These are phyloP conservation scores for Corchorus capsularis DNA, from an alignment of 345 rosid species.

Conservation along the genomic window DNA sequence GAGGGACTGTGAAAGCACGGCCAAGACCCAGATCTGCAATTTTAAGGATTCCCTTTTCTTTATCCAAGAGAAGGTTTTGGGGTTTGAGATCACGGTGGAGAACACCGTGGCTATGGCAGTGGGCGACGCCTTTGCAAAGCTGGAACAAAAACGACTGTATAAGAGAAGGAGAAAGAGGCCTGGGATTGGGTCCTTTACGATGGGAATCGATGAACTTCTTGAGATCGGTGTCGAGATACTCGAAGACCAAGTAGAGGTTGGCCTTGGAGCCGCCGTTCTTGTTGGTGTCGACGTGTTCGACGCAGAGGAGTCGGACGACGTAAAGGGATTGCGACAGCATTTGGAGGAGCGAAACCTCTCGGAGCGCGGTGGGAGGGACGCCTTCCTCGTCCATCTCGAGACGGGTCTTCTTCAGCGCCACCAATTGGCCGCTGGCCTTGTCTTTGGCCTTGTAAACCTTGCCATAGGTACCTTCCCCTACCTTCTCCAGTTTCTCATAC, in stretches of 20 bases:
- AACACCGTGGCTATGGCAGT: conserved; percentile 90
- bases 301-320: conserved; percentile 83
- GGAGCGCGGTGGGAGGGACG: conserved; percentile 89
- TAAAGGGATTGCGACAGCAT: conserved; percentile 83
- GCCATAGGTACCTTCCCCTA: conserved; percentile 92
- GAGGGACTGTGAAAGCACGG: conserved; percentile 85
- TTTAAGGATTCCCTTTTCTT: conserved; percentile 74
- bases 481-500: conserved; percentile 93
- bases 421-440: conserved; percentile 67
- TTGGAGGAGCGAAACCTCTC: conserved; percentile 89
- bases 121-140: conserved; percentile 89
- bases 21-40: conserved; percentile 90
- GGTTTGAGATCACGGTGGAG: conserved; percentile 92
- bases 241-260: conserved; percentile 78
- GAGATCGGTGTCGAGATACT: conserved; percentile 87
- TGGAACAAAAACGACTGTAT: conserved; percentile 77
- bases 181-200: conserved; percentile 71
- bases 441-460: conserved; percentile 92
- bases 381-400: conserved; percentile 98
- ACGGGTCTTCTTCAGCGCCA: conserved; percentile 83
- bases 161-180: conserved; percentile 51
- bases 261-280: conserved; percentile 43
- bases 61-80: conserved; percentile 78
- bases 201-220: conserved; percentile 80
- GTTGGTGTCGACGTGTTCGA: conserved; percentile 66